These are phyloP conservation scores for Epichloe typhina DNA, from an alignment of 2,329 filamentous ascomycete genomes.

Conservation along the genomic window DNA sequence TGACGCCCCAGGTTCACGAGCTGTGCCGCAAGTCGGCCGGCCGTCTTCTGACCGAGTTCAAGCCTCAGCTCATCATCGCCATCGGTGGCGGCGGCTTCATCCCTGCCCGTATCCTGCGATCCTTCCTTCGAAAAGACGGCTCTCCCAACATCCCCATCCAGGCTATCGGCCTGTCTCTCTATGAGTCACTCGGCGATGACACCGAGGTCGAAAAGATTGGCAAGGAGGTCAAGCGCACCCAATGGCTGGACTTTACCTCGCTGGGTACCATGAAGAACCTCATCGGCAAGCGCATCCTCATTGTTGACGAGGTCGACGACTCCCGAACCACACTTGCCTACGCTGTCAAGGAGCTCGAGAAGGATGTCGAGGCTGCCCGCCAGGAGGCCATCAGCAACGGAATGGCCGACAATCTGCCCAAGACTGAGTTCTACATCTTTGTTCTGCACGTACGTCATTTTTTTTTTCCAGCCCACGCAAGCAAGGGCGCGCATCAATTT, in stretches of 20 bases:
- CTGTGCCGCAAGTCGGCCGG: constrained; percentile 80
- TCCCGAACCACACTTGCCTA: constrained; percentile 91
- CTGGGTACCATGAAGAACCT: constrained; percentile 76
- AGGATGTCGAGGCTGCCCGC: constrained; percentile 78
- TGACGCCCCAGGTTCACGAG: constrained; percentile 67
- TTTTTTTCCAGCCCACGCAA: neutral
- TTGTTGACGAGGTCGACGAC: constrained; percentile 93
- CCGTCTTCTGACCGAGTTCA: constrained; percentile 69
- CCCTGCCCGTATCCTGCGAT: constrained; percentile 89
- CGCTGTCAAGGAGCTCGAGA: constrained; percentile 81
- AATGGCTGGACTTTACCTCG: constrained; percentile 91
- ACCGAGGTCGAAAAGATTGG: constrained; percentile 56
- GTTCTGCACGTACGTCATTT: constrained; percentile 71
- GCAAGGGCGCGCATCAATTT: neutral
- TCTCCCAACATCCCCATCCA: constrained; percentile 95
- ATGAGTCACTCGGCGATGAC: constrained; percentile 63
- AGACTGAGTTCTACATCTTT: constrained; percentile 87
- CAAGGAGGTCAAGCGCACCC: constrained; percentile 90
- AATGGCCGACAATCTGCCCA: constrained; percentile 48
- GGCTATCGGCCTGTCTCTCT: constrained; percentile 93
- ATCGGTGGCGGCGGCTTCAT: constrained; percentile 97
- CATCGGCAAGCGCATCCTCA: constrained; percentile 81
- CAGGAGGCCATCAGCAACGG: constrained; percentile 57
- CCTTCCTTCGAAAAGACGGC: constrained; percentile 84
- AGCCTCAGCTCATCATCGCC: constrained; percentile 94